phyloP scores from a whole-genome alignment of 805 yeast species.

The Blastobotrys peoriensis region DNA sequence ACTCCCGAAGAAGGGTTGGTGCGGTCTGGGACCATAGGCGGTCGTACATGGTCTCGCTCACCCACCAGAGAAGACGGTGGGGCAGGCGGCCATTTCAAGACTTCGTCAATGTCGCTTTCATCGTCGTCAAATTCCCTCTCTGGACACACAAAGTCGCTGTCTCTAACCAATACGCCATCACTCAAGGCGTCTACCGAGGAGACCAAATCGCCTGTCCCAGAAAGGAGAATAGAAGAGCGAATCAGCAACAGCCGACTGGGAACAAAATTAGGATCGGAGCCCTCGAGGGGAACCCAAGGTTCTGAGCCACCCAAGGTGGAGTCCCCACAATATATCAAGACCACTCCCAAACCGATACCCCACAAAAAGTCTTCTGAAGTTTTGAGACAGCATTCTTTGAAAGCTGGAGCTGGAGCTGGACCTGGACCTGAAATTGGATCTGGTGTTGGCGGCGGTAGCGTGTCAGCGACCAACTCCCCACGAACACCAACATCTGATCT shows the following conservation, averaged over 20 bases:
- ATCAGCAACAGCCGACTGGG: neutral
- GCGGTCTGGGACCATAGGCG: conserved; percentile 5
- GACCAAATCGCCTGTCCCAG: neutral
- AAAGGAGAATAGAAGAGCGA: neutral
- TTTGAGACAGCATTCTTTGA: no score
- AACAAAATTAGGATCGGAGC: neutral
- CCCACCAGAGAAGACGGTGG: conserved; percentile 2
- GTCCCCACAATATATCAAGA: neutral
- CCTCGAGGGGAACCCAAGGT: neutral
- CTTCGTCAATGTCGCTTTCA: neutral
- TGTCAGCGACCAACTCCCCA: neutral
- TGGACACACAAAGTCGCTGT: neutral
- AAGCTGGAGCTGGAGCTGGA: no score
- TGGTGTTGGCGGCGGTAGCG: neutral
- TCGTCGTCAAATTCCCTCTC: neutral
- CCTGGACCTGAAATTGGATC: no score
- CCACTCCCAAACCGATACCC: neutral
- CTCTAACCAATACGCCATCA: neutral
- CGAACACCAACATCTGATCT: neutral
- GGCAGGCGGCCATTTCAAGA: neutral
- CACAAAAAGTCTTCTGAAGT: neutral
- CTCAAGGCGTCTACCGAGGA: neutral
- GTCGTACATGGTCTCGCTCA: conserved; percentile 2
- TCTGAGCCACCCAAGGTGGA: neutral
- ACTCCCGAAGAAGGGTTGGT: conserved; percentile 11